These are phyloP conservation scores for Hygrophorus russula DNA, from an alignment of 768 basidiomycete species.

Conservation along the genomic window DNA sequence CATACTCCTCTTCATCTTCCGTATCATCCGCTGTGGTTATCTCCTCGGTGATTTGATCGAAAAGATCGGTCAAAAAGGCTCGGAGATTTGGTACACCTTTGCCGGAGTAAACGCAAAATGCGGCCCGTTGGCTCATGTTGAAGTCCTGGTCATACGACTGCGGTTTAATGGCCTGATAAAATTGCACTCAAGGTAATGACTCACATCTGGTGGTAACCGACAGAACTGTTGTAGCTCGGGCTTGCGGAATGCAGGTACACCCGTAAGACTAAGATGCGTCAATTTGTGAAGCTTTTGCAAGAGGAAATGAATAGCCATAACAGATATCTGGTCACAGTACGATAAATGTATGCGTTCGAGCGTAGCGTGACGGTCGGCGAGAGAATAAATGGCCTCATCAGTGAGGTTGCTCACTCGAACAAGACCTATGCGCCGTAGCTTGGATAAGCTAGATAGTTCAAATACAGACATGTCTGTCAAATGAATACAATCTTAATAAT, in stretches of 20 bases:
- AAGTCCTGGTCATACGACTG: conserved; percentile 52
- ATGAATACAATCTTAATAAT: conserved; percentile 60
- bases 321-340: conserved; percentile 92
- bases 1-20: conserved; percentile 43
- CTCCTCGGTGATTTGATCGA: conserved; percentile 58
- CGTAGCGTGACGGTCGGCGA: conserved; percentile 76
- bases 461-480: conserved; percentile 92
- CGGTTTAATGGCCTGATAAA: too few species aligned
- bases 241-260: conserved; percentile 84
- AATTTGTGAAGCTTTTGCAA: conserved; percentile 82
- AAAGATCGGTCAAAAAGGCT: conserved; percentile 64
- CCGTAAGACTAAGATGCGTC: conserved; percentile 94
- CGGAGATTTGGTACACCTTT: conserved; percentile 80
- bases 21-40: conserved; percentile 59
- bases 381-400: conserved; percentile 83
- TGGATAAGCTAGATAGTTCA: conserved; percentile 78
- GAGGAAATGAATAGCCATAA: conserved; percentile 84
- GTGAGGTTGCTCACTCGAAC: conserved; percentile 90
- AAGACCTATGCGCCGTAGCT: conserved; percentile 88
- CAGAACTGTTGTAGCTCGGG: conserved; percentile 84
- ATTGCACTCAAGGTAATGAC: conserved; percentile 14
- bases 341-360: conserved; percentile 95
- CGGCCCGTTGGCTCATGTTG: conserved; percentile 74
- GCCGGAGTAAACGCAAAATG: conserved; percentile 96
- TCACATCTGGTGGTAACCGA: conserved; percentile 73